Conservation (phyloP, 805 yeast genomes). For the Saturnispora sekii region DNA sequence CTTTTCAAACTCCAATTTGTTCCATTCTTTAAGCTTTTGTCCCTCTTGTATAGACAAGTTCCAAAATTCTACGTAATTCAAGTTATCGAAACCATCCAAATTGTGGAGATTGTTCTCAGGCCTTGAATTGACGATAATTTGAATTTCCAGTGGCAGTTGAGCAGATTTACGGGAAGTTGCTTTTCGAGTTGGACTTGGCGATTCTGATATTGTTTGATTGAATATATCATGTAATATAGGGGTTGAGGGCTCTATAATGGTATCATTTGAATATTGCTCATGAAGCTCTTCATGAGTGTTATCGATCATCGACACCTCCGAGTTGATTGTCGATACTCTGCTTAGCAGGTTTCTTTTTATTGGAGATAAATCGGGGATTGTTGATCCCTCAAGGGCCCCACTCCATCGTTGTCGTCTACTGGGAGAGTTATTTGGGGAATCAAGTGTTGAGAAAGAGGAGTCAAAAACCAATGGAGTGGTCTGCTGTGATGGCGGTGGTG, state of each 20-base stretch:
- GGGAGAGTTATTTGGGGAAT: slow-evolving; percentile 2
- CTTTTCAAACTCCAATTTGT: slow-evolving; percentile 19
- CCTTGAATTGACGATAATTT: slow-evolving; percentile 21
- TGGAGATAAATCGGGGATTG: slow-evolving; percentile 6
- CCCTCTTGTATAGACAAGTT: slow-evolving; percentile 20
- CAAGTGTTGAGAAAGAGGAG: slow-evolving; percentile 7
- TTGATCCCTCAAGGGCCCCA: not conserved
- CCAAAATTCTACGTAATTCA: slow-evolving; percentile 24
- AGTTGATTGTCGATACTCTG: slow-evolving; percentile 3
- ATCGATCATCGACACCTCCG: slow-evolving; percentile 2
- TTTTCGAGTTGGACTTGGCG: slow-evolving; percentile 2
- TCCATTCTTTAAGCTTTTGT: slow-evolving; percentile 17
- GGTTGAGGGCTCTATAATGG: not conserved
- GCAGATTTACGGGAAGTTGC: not conserved
- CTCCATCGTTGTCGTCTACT: not conserved
- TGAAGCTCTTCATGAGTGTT: not conserved
- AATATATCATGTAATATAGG: slow-evolving; percentile 4
- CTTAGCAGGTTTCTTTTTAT: slow-evolving; percentile 3
- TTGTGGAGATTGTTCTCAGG: slow-evolving; percentile 17
- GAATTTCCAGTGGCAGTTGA: slow-evolving; percentile 18
- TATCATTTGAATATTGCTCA: no score
- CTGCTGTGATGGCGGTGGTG: not conserved
- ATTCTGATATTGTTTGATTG: slow-evolving; percentile 9
- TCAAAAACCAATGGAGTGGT: slow-evolving; percentile 5
- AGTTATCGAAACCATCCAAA: slow-evolving; percentile 18